Conservation (phyloP, 2,329 filamentous ascomycete species). For the Diaporthe citri region DNA sequence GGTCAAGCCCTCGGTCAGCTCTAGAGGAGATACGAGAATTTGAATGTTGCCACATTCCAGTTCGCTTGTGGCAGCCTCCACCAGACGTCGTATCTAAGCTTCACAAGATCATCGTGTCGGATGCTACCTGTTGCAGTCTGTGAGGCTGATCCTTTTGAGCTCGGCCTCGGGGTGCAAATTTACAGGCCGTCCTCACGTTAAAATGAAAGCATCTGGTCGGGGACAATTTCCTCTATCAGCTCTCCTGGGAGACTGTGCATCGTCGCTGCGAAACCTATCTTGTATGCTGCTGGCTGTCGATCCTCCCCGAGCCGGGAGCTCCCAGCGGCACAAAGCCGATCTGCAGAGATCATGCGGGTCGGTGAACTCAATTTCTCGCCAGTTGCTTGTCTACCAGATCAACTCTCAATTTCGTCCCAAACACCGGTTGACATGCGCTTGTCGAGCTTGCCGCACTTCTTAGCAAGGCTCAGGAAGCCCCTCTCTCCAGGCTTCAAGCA, state of each 20-base stretch:
- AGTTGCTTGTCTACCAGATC: background rate
- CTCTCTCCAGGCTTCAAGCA: background rate
- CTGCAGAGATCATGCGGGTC: background rate
- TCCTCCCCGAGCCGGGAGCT: constrained; percentile 15
- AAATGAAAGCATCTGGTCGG: background rate
- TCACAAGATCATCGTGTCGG: too few species aligned
- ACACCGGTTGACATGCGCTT: background rate
- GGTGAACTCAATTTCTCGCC: background rate
- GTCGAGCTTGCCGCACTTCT: background rate
- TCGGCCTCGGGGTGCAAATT: background rate
- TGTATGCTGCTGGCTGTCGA: background rate
- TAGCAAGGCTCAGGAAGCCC: too few species aligned
- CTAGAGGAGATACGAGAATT: background rate
- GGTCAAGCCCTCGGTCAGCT: background rate
- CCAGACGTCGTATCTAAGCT: background rate
- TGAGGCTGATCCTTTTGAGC: background rate
- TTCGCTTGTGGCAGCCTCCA: background rate
- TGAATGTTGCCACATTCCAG: background rate
- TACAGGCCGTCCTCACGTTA: background rate
- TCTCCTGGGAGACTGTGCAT: background rate
- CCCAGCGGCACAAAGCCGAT: constrained; percentile 10
- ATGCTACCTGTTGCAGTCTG: too few species aligned
- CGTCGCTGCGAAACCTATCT: background rate
- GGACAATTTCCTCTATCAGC: background rate
- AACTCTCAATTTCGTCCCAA: background rate